Evolutionary conservation across 305 asterid genomes (phyloP), one percentile per base, ranked within the genome.

Genomic region (Fraxinus sp.): DNA sequence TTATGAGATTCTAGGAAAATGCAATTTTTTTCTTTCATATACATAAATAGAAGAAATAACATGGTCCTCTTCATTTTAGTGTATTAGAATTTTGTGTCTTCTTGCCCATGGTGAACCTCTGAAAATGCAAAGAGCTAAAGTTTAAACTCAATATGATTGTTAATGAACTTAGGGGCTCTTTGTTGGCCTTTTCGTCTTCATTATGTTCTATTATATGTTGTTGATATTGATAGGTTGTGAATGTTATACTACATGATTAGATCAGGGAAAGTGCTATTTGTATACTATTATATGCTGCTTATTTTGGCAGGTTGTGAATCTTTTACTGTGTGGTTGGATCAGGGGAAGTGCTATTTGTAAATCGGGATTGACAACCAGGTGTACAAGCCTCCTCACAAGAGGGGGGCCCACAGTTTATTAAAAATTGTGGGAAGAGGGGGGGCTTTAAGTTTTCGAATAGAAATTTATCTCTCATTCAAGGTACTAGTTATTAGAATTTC

Each of bases 241-340:
- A 95, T 5, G 92, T 78, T 87, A 85, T 93, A 43, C 81, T 91
- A 18, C 93, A 94, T 0, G 93, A 94, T 43, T 95, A 98, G 98
- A 91, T 7, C 0, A 36, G 13, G 41, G 41, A 9, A 7, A 37
- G 7, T 37, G 41, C 41, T 37, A 37, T 37, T 37, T 37, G 41
- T 37, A 37, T 9, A 37, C 2, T 7, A 3, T 28, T 7, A 9
- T 49, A 78, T 64, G 13, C 7, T 62, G 0, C 37, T 70, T 77
- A 7, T 59, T 7, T 75, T 14, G 81, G 36, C 89, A 91, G 46
- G 11, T 37, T 20, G 98, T 95, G 88, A 95, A 95, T 4, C 92
- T 78, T 87, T 84, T 93, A 55, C 82, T 90, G 16, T 91, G 95
- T 0, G 93, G 95, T 46, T 93, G 98, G 98, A 92, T 9, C 1